Conservation (phyloP, 441 rosid species). For the Sinapis alba region DNA sequence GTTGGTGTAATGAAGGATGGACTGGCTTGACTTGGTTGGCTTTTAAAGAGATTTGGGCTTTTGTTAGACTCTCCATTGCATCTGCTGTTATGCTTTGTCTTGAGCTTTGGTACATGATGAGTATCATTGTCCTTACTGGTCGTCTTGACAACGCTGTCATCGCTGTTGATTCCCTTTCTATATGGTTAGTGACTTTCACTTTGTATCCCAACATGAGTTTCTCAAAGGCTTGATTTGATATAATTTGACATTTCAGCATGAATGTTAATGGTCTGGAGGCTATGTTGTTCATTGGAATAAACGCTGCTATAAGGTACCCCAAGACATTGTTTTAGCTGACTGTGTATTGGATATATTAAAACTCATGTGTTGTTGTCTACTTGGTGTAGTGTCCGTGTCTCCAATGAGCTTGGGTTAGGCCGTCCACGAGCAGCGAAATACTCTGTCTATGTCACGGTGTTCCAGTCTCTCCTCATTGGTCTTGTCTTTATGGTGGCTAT, state of each 20-base stretch:
- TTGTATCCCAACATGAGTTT: neutral
- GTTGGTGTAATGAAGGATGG: conserved; percentile 73
- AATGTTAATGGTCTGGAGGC: conserved; percentile 73
- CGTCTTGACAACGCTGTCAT: conserved; percentile 67
- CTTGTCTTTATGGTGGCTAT: conserved; percentile 63
- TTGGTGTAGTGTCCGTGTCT: conserved; percentile 63
- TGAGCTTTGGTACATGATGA: conserved; percentile 87
- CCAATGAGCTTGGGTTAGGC: conserved; percentile 80
- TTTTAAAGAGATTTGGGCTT: conserved; percentile 69
- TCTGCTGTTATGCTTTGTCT: conserved; percentile 92
- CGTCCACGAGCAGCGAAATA: conserved; percentile 65
- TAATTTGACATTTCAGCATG: conserved; percentile 53
- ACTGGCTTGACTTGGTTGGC: conserved; percentile 64
- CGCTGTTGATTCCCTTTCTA: conserved; percentile 77
- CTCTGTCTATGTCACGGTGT: conserved; percentile 61
- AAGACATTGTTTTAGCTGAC: neutral
- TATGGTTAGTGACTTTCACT: conserved; percentile 47
- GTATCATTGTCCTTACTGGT: conserved; percentile 65
- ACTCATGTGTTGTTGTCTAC: neutral
- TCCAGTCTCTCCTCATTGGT: conserved; percentile 64
- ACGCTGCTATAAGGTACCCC: conserved; percentile 74
- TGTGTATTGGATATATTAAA: neutral
- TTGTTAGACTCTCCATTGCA: conserved; percentile 78
- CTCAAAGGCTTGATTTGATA: neutral
- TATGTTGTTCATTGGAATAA: conserved; percentile 75